phyloP scores from a whole-genome alignment of 352 stramenopile genomes.

The Pythium plurisporium region DNA sequence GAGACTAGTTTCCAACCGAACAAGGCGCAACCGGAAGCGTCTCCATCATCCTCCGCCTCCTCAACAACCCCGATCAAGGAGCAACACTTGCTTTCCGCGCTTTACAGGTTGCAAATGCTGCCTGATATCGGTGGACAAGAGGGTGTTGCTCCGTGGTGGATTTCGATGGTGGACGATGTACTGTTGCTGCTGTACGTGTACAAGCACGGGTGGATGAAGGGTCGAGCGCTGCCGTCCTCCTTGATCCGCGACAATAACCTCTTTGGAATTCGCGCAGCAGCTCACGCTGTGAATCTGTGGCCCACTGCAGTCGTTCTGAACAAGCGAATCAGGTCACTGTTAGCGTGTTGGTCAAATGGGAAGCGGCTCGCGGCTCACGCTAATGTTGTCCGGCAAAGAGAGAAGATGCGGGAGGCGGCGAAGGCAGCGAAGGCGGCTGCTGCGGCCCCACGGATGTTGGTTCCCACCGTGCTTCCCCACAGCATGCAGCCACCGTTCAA shows the following conservation, averaged over 20 bases:
- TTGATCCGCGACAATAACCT: slow-evolving; percentile 42
- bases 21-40: neutral
- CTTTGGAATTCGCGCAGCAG: slow-evolving; percentile 47
- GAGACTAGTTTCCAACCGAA: neutral
- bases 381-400: neutral
- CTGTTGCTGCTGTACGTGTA: slow-evolving; percentile 66
- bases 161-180: slow-evolving; percentile 70
- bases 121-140: slow-evolving; percentile 27
- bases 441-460: neutral
- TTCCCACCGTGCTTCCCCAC: neutral
- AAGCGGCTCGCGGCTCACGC: slow-evolving; percentile 15
- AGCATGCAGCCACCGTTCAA: slow-evolving; percentile 1
- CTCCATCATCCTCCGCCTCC: neutral
- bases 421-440: neutral
- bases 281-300: slow-evolving; percentile 29
- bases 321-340: slow-evolving; percentile 42
- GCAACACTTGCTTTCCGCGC: slow-evolving; percentile 23
- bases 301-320: slow-evolving; percentile 48
- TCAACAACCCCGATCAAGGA: slow-evolving; percentile 4
- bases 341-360: slow-evolving; percentile 44
- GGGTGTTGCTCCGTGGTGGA: slow-evolving; percentile 67
- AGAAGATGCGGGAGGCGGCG: slow-evolving; percentile 6
- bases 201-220: slow-evolving; percentile 67
- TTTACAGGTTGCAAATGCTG: slow-evolving; percentile 42
- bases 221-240: slow-evolving; percentile 29